These are phyloP conservation scores for Apiotrichum domesticum DNA, from an alignment of 1,284 basidiomycete genomes.

Conservation along the genomic window DNA sequence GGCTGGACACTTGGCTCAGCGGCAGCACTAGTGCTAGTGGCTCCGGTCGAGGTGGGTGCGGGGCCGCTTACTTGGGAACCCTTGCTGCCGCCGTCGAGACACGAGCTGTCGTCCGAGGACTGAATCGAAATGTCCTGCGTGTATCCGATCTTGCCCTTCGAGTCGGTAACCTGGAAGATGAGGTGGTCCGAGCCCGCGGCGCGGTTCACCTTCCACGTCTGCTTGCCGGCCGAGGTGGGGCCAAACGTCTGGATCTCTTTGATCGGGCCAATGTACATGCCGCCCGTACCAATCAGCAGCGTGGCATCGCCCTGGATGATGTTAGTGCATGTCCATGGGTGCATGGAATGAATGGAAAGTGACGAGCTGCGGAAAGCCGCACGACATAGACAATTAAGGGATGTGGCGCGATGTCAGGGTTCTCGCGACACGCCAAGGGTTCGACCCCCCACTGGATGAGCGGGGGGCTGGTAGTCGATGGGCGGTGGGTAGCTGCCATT, in stretches of 20 bases:
- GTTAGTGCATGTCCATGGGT: background rate
- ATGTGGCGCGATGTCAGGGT: no score
- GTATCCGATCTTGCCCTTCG: conserved; percentile 32
- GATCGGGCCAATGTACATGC: conserved; percentile 36
- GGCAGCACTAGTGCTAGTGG: no score
- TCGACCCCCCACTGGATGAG: background rate
- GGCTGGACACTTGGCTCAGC: no score
- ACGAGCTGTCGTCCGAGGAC: conserved; percentile 25
- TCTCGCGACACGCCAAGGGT: background rate
- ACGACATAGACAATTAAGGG: no score
- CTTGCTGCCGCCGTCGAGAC: conserved; percentile 12
- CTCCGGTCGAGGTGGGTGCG: no score
- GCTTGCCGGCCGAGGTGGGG: conserved; percentile 13
- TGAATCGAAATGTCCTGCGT: conserved; percentile 38
- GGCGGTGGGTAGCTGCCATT: no score
- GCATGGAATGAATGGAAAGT: background rate
- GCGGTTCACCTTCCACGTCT: conserved; percentile 33
- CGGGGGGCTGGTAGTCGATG: no score
- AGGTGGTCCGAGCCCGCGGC: conserved; percentile 24
- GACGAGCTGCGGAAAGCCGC: no score
- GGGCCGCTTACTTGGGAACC: no score
- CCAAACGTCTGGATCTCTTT: conserved; percentile 18
- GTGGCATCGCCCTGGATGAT: conserved; percentile 26
- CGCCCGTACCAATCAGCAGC: conserved; percentile 36
- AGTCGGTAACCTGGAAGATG: conserved; percentile 42